Evolutionary conservation across 2,329 filamentous ascomycete genomes (phyloP).

Genomic region (Fusarium heterosporum): DNA sequence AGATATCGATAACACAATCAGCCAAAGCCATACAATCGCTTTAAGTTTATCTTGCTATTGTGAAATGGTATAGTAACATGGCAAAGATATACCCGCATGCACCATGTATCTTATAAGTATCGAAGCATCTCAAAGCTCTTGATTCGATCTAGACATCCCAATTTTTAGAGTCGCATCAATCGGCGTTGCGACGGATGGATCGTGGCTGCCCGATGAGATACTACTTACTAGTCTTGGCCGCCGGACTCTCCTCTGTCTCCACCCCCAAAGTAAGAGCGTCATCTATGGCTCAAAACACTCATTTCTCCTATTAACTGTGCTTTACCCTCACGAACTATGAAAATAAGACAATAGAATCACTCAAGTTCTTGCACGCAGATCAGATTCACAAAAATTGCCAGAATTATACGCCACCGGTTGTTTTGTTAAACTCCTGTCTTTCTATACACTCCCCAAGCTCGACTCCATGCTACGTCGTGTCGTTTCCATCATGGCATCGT

Average conservation of each 20-base stretch:
- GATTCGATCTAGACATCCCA: not conserved
- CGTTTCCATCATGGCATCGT: slow-evolving; percentile 58
- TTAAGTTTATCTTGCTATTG: not conserved
- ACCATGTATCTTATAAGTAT: not conserved
- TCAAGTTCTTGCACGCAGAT: not conserved
- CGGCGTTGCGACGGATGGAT: not conserved
- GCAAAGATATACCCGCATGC: too few relatives aligned
- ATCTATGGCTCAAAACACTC: slow-evolving; percentile 36
- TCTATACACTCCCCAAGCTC: not conserved
- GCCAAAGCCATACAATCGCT: not conserved
- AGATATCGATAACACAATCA: too few relatives aligned
- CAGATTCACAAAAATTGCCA: not conserved
- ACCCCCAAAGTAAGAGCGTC: slow-evolving; percentile 31
- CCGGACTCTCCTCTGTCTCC: slow-evolving; percentile 27
- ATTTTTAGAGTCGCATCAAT: not conserved
- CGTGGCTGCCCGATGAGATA: slow-evolving; percentile 7
- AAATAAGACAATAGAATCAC: not conserved
- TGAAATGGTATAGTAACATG: too few relatives aligned
- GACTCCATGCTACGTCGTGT: slow-evolving; percentile 46
- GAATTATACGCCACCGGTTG: not conserved
- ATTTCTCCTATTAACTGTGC: slow-evolving; percentile 13
- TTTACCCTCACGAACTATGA: not conserved
- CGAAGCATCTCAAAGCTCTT: too few relatives aligned
- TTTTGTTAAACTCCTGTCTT: not conserved
- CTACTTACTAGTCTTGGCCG: slow-evolving; percentile 16